Percentiles rank a stretch among this genome's conserved stretches.
Conservation (phyloP, 1,139 yeast genomes). For the Yamadazyma membranifaciens region DNA sequence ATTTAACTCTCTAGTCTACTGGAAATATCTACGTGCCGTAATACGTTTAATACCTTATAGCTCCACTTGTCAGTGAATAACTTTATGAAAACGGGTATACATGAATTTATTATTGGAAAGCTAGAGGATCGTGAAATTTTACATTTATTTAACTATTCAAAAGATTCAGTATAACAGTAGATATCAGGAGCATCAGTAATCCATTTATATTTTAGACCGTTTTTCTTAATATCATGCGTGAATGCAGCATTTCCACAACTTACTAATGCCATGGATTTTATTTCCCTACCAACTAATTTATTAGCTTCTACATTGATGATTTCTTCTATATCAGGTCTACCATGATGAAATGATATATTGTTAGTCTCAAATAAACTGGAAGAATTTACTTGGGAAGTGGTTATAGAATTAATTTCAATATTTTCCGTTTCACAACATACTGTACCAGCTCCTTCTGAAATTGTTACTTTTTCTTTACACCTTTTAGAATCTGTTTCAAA, state of each 20-base stretch:
- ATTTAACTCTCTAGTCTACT: too few relatives aligned
- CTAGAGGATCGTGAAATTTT: neutral
- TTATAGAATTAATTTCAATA: neutral
- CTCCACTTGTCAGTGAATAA: too few relatives aligned
- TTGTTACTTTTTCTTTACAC: constrained; percentile 1
- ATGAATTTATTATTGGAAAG: neutral
- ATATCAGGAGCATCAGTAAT: constrained; percentile 29
- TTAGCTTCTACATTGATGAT: constrained; percentile 10
- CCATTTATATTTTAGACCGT: constrained; percentile 29
- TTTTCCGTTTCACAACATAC: neutral
- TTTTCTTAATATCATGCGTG: constrained; percentile 23
- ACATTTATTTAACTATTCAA: constrained; percentile 11
- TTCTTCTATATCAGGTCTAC: constrained; percentile 13
- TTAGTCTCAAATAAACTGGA: constrained; percentile 3
- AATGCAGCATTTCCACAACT: constrained; percentile 39
- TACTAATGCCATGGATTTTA: constrained; percentile 31
- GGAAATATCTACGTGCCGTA: too few relatives aligned
- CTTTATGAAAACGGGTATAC: too few relatives aligned
- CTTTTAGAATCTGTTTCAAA: neutral
- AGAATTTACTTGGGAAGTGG: neutral
- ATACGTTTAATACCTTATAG: too few relatives aligned
- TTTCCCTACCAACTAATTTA: constrained; percentile 9
- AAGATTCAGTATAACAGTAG: constrained; percentile 35
- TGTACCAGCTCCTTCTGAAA: neutral
- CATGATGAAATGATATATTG: constrained; percentile 11